Evolutionary conservation across 2,329 filamentous ascomycete genomes (phyloP).

Genomic region (Alternaria arbusti): DNA sequence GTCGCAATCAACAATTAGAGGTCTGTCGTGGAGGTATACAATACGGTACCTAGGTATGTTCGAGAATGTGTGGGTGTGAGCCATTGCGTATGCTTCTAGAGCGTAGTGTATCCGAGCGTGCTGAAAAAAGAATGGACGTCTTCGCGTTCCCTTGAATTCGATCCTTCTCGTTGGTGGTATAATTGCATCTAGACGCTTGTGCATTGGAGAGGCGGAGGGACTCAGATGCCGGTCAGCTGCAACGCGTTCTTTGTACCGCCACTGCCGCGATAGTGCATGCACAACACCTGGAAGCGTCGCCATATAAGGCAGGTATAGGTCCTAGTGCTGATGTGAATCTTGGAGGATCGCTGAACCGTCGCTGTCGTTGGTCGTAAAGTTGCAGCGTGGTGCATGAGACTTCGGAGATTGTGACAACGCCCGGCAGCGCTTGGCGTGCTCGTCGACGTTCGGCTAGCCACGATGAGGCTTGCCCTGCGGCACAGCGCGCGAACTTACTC

Average conservation of each 20-base stretch:
- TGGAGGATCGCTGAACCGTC: neutral
- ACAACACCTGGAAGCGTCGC: neutral
- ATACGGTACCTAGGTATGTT: neutral
- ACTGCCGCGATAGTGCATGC: neutral
- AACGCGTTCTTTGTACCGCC: neutral
- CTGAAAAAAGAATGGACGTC: neutral
- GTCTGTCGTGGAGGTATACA: neutral
- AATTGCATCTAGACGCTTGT: neutral
- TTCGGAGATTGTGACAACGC: neutral
- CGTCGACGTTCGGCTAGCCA: constrained; percentile 4
- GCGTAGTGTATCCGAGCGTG: neutral
- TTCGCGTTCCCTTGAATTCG: neutral
- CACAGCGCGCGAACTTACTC: constrained; percentile 4
- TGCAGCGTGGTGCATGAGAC: neutral
- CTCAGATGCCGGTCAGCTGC: neutral
- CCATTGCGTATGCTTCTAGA: neutral
- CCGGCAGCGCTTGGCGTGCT: constrained; percentile 3
- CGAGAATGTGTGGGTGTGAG: neutral
- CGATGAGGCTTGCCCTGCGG: constrained; percentile 3
- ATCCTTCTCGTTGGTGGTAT: neutral
- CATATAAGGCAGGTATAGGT: neutral
- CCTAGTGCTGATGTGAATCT: neutral
- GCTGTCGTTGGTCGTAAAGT: neutral
- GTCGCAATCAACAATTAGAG: neutral
- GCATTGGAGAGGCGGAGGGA: neutral